phyloP scores from a whole-genome alignment of 2,329 filamentous ascomycete species.

The Ophiostoma novo-ulmi region DNA sequence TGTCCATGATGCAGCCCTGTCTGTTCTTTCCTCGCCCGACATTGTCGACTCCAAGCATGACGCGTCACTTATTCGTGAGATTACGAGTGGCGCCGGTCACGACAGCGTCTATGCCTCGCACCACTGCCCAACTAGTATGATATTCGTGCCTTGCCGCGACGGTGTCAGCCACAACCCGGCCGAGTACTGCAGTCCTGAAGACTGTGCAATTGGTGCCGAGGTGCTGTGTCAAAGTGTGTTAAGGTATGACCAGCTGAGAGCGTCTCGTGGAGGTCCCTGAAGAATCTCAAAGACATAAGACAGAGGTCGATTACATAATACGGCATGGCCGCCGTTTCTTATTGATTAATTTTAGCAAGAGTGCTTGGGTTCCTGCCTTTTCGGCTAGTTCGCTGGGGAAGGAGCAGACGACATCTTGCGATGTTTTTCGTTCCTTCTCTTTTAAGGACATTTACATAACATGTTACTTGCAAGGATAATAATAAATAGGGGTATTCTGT shows the following conservation, averaged over 20 bases:
- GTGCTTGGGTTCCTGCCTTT: background rate
- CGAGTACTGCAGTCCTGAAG: constrained; percentile 56
- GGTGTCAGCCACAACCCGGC: constrained; percentile 60
- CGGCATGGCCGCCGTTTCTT: background rate
- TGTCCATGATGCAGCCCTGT: constrained; percentile 55
- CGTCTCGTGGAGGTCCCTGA: background rate
- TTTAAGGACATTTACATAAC: background rate
- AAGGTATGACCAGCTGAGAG: constrained; percentile 28
- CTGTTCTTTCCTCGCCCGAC: constrained; percentile 40
- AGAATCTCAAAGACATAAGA: background rate
- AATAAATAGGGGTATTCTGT: background rate
- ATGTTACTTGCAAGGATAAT: background rate
- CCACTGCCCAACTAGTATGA: constrained; percentile 59
- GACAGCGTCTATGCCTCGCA: constrained; percentile 56
- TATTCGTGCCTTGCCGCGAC: constrained; percentile 60
- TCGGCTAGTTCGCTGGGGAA: background rate
- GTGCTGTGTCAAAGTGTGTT: constrained; percentile 39
- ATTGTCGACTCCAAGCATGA: background rate
- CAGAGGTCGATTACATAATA: background rate
- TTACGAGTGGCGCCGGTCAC: constrained; percentile 42
- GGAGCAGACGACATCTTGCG: background rate
- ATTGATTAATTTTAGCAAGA: background rate
- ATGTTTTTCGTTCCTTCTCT: background rate
- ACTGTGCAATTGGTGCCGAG: constrained; percentile 53
- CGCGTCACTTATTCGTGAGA: constrained; percentile 33